A percentile compares a stretch with the other conserved stretches of the same genome.
phyloP scores from a whole-genome alignment of 345 rosid genomes.

The Eucalyptus caleyi region DNA sequence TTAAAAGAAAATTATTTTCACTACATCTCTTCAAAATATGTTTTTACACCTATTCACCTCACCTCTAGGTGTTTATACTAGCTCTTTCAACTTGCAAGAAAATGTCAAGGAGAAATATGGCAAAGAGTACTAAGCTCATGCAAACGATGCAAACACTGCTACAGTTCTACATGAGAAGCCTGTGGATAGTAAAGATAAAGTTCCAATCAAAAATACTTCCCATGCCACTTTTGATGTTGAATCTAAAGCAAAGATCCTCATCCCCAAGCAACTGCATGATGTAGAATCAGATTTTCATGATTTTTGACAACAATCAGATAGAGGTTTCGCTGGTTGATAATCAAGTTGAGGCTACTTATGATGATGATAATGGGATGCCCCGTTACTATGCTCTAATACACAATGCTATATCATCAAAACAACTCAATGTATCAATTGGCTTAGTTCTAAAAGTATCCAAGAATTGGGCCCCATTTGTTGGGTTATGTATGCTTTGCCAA shows the following conservation, averaged over 20 bases:
- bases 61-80: too few relatives aligned
- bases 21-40: too few relatives aligned
- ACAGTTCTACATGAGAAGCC: not conserved
- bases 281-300: constrained; percentile 48
- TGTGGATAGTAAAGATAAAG: not conserved
- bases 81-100: not conserved
- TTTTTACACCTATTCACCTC: too few relatives aligned
- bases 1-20: too few relatives aligned
- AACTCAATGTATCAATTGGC: constrained; percentile 54
- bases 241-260: not conserved
- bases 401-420: constrained; percentile 34
- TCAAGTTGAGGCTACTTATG: constrained; percentile 57
- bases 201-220: not conserved
- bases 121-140: not conserved
- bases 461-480: constrained; percentile 39
- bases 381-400: constrained; percentile 43
- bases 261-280: constrained; percentile 17
- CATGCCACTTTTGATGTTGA: not conserved
- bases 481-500: constrained; percentile 36
- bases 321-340: constrained; percentile 26
- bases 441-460: constrained; percentile 27
- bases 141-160: not conserved
- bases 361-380: constrained; percentile 58
- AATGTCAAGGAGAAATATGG: not conserved
- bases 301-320: constrained; percentile 42